Evolutionary conservation across 2,329 filamentous ascomycete species (phyloP).

Genomic region (Myriosclerotinia curreyana): DNA sequence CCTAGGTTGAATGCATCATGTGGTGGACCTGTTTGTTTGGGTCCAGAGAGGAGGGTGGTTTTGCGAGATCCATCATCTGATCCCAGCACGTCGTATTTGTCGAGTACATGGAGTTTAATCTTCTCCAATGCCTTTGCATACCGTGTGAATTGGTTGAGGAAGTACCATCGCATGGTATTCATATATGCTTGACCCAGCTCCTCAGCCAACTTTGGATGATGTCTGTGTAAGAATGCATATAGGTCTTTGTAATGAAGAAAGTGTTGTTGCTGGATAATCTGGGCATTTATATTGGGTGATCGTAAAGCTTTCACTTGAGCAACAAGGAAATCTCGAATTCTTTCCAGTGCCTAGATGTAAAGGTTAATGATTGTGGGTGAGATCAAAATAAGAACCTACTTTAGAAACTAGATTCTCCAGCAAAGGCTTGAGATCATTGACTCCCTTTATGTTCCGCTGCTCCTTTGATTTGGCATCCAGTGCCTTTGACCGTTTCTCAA

Average conservation of each 20-base stretch:
- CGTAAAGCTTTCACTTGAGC: conserved; percentile 90
- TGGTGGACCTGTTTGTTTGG: conserved; percentile 53
- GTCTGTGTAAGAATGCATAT: conserved; percentile 77
- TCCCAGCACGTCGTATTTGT: conserved; percentile 79
- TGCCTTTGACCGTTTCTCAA: conserved; percentile 72
- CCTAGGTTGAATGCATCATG: conserved; percentile 91
- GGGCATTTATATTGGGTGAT: conserved; percentile 94
- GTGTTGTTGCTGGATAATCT: conserved; percentile 91
- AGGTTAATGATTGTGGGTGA: neutral
- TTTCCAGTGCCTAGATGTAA: conserved; percentile 68
- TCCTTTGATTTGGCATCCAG: conserved; percentile 66
- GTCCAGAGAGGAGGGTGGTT: conserved; percentile 55
- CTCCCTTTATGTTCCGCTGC: conserved; percentile 65
- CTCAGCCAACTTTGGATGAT: conserved; percentile 78
- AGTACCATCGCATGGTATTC: conserved; percentile 99
- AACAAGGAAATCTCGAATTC: conserved; percentile 92
- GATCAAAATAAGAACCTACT: conserved; percentile 44
- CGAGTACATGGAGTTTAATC: conserved; percentile 76
- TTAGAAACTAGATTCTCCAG: conserved; percentile 81
- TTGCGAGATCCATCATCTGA: conserved; percentile 71
- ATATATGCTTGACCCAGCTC: conserved; percentile 92
- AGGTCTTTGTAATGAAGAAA: conserved; percentile 87
- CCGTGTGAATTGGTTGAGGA: conserved; percentile 82
- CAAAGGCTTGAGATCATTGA: conserved; percentile 80
- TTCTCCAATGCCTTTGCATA: conserved; percentile 83